phyloP scores from a whole-genome alignment of 257 asterid genomes.

The Solanum appendiculatum region DNA sequence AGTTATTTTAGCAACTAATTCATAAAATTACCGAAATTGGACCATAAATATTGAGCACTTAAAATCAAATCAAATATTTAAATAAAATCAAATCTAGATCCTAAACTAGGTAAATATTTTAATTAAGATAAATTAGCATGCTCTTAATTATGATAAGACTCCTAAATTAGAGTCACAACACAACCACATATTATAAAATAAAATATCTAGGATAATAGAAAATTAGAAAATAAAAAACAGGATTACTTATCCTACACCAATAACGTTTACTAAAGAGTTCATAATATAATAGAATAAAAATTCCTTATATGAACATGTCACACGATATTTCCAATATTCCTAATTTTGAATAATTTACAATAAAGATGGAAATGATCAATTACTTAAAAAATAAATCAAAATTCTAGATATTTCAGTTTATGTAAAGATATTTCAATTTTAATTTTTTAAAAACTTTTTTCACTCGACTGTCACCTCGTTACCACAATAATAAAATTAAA shows the following conservation, averaged over 20 bases:
- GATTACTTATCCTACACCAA: neutral
- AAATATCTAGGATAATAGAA: neutral
- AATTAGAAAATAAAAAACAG: neutral
- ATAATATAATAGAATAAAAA: neutral
- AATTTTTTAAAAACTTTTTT: neutral
- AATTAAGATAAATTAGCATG: neutral
- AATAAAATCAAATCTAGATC: neutral
- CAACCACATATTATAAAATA: neutral
- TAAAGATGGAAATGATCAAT: neutral
- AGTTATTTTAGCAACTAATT: neutral
- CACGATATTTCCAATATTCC: neutral
- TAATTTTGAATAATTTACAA: neutral
- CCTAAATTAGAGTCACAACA: neutral
- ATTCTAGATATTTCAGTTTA: neutral
- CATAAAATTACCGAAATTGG: neutral
- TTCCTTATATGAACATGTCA: neutral
- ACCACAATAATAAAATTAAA: too few species aligned
- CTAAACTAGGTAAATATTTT: neutral
- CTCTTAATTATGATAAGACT: neutral
- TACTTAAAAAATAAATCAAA: neutral
- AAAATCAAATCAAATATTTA: neutral
- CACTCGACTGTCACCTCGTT: too few species aligned
- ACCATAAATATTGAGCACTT: neutral
- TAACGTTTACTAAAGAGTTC: neutral
- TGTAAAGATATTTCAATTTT: neutral